phyloP scores from a whole-genome alignment of 345 rosid species.

The Erucastrum elatum region DNA sequence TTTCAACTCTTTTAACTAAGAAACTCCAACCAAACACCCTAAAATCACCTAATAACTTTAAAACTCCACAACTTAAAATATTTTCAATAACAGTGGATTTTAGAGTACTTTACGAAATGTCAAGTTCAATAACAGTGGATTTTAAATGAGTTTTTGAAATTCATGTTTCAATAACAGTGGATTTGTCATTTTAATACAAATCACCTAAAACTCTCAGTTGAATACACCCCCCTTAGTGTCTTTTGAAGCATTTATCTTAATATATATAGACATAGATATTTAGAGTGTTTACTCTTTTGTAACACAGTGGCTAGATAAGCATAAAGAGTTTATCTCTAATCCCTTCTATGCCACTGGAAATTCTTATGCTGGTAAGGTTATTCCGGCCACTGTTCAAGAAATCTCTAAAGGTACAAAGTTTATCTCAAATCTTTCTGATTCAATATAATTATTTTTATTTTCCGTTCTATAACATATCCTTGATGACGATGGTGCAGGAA shows the following conservation, averaged over 20 bases:
- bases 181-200: too few species aligned
- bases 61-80: too few species aligned
- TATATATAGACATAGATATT: background rate
- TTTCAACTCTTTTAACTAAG: too few species aligned
- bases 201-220: too few species aligned
- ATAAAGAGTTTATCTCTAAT: constrained; percentile 48
- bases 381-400: constrained; percentile 53
- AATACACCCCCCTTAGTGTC: too few species aligned
- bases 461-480: background rate
- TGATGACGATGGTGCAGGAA: constrained; percentile 47
- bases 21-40: too few species aligned
- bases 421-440: background rate
- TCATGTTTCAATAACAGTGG: too few species aligned
- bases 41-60: too few species aligned
- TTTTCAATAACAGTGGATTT: too few species aligned
- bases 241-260: background rate
- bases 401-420: constrained; percentile 48
- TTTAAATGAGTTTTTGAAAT: too few species aligned
- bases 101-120: too few species aligned
- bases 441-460: background rate
- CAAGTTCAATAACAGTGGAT: too few species aligned
- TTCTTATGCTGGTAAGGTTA: constrained; percentile 58
- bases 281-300: background rate
- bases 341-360: constrained; percentile 59
- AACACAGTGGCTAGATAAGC: constrained; percentile 57